Conservation (phyloP, 305 asterid species). For the Coffea humblotiana region DNA sequence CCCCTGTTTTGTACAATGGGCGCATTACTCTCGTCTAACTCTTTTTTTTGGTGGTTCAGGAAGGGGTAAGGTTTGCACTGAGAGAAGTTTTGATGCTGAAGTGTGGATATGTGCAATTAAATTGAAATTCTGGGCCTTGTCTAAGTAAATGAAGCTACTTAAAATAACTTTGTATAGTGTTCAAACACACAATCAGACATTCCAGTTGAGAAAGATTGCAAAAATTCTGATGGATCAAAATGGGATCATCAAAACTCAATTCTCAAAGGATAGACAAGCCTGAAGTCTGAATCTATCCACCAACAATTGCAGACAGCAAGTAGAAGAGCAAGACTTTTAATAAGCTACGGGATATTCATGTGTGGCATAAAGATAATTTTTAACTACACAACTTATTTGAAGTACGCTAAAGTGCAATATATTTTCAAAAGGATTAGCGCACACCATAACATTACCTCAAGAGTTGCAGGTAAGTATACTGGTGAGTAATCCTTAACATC, state of each 20-base stretch:
- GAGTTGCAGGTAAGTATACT: constrained; percentile 71
- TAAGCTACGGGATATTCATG: neutral
- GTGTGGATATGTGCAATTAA: neutral
- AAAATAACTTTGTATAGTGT: neutral
- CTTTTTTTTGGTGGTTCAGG: too few relatives aligned
- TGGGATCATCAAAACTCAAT: neutral
- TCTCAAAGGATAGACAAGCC: neutral
- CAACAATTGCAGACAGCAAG: constrained; percentile 4
- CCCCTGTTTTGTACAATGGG: too few relatives aligned
- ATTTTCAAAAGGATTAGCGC: neutral
- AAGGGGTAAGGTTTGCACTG: too few relatives aligned
- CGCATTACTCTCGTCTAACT: too few relatives aligned
- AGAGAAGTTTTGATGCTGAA: neutral
- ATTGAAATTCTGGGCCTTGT: neutral
- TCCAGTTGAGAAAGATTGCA: neutral
- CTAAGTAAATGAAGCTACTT: too few relatives aligned
- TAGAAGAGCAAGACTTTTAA: neutral
- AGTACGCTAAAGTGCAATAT: neutral
- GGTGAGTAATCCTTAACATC: constrained; percentile 67
- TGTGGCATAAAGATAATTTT: neutral
- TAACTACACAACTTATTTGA: neutral
- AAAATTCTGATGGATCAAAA: neutral
- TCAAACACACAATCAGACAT: too few relatives aligned
- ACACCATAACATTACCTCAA: constrained; percentile 51
- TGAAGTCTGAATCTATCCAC: neutral